phyloP scores from a whole-genome alignment of 139 green algal species.

The Desmodesmus armatus region DNA sequence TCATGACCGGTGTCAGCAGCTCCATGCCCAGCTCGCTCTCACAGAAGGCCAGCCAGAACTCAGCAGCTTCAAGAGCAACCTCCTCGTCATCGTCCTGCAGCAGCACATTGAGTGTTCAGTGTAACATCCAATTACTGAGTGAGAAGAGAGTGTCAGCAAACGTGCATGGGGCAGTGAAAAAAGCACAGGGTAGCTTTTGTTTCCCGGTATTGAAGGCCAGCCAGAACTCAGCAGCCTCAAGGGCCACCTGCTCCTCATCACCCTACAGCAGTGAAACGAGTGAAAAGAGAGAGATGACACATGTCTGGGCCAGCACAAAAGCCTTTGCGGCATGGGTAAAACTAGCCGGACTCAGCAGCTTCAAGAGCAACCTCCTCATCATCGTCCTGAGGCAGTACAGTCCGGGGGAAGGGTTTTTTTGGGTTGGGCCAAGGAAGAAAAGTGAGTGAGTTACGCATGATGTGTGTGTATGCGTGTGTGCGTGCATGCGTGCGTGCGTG shows the following conservation, averaged over 20 bases:
- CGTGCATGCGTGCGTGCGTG: too few relatives aligned
- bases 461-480: too few relatives aligned
- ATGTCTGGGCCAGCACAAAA: not conserved
- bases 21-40: slow-evolving; percentile 73
- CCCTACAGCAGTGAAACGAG: slow-evolving; percentile 36
- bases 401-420: too few relatives aligned
- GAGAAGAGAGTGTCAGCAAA: not conserved
- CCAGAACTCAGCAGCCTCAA: slow-evolving; percentile 99
- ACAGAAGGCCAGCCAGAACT: slow-evolving; percentile 95
- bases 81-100: slow-evolving; percentile 61
- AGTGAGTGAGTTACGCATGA: not conserved
- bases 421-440: too few relatives aligned
- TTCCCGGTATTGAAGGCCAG: too few relatives aligned
- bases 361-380: slow-evolving; percentile 90
- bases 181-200: not conserved
- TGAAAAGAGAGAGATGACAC: not conserved
- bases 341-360: slow-evolving; percentile 96
- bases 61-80: slow-evolving; percentile 94
- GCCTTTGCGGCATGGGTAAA: too few relatives aligned
- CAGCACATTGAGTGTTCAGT: not conserved
- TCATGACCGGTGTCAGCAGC: slow-evolving; percentile 83
- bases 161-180: not conserved
- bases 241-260: slow-evolving; percentile 77
- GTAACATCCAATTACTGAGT: too few relatives aligned
- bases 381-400: slow-evolving; percentile 39